Conservation (phyloP, 768 basidiomycete genomes). For the Mycena epipterygia region DNA sequence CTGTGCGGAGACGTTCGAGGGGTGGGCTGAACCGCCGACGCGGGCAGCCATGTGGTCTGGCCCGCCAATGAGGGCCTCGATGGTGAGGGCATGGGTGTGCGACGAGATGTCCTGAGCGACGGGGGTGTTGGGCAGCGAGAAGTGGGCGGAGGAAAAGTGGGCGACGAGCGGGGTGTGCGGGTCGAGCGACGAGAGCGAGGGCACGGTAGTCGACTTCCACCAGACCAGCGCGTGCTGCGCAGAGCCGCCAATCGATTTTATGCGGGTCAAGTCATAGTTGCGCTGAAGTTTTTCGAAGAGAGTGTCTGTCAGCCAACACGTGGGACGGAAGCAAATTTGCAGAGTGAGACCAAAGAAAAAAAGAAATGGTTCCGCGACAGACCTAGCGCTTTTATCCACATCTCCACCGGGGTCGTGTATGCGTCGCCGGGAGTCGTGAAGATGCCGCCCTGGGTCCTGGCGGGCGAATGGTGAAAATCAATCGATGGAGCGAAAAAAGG, state of each 20-base stretch:
- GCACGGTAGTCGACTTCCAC: slow-evolving; percentile 87
- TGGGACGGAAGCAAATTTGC: slow-evolving; percentile 57
- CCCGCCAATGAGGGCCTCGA: slow-evolving; percentile 83
- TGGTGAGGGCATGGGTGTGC: slow-evolving; percentile 80
- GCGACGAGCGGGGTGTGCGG: slow-evolving; percentile 76
- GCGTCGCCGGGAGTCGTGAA: slow-evolving; percentile 90
- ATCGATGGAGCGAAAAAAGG: slow-evolving; percentile 32
- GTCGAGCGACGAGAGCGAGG: slow-evolving; percentile 80
- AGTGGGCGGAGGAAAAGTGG: slow-evolving; percentile 76
- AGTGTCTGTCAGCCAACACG: slow-evolving; percentile 62
- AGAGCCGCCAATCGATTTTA: slow-evolving; percentile 83
- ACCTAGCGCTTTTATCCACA: slow-evolving; percentile 93
- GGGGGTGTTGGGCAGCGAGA: slow-evolving; percentile 81
- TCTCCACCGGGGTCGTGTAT: slow-evolving; percentile 89
- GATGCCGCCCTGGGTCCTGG: slow-evolving; percentile 87
- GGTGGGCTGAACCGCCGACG: slow-evolving; percentile 79
- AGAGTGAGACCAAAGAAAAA: slow-evolving; percentile 52
- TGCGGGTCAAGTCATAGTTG: slow-evolving; percentile 77
- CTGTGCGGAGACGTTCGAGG: slow-evolving; percentile 82
- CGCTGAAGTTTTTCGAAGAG: slow-evolving; percentile 81
- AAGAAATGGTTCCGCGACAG: slow-evolving; percentile 46
- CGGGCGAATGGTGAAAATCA: slow-evolving; percentile 23
- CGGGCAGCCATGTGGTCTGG: slow-evolving; percentile 83
- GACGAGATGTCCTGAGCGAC: slow-evolving; percentile 86
- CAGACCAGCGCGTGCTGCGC: slow-evolving; percentile 90